phyloP scores from a whole-genome alignment of 805 yeast genomes.

The Yamadazyma akitaensis region DNA sequence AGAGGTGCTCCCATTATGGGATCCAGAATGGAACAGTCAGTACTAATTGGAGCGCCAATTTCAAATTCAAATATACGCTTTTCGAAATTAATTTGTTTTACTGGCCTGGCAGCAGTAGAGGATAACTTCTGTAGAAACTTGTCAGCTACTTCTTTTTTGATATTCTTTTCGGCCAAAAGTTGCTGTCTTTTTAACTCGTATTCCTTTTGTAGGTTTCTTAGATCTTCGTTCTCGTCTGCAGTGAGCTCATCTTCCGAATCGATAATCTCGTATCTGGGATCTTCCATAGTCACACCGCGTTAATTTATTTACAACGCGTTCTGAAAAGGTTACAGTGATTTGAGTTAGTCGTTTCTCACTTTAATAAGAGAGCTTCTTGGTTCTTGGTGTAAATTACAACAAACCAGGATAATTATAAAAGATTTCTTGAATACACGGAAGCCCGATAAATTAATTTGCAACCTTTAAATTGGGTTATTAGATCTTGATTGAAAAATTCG shows the following conservation, averaged over 20 bases:
- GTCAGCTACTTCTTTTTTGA: slow-evolving; percentile 9
- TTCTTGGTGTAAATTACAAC: too few relatives aligned
- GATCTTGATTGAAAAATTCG: neutral
- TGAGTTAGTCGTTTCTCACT: neutral
- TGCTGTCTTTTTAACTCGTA: slow-evolving; percentile 25
- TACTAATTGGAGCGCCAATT: slow-evolving; percentile 7
- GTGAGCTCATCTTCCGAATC: slow-evolving; percentile 31
- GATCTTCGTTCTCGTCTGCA: slow-evolving; percentile 36
- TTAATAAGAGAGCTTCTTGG: too few relatives aligned
- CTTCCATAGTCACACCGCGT: slow-evolving; percentile 2
- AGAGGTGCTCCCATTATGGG: slow-evolving; percentile 3
- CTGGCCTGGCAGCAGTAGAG: slow-evolving; percentile 7
- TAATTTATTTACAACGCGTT: neutral
- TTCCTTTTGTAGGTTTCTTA: slow-evolving; percentile 37
- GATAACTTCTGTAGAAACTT: slow-evolving; percentile 3
- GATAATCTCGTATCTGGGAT: slow-evolving; percentile 22
- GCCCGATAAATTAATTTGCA: neutral
- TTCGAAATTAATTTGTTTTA: slow-evolving; percentile 19
- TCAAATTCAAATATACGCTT: slow-evolving; percentile 26
- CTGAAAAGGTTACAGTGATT: neutral
- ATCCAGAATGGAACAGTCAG: neutral
- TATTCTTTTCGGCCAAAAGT: slow-evolving; percentile 12
- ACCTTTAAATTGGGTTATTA: neutral
- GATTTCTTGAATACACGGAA: neutral
- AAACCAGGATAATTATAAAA: too few relatives aligned